Percentiles rank a stretch among this genome's conserved stretches.
Conservation (phyloP, 176 grass and related monocot genomes). For the Thalia dealbata region DNA sequence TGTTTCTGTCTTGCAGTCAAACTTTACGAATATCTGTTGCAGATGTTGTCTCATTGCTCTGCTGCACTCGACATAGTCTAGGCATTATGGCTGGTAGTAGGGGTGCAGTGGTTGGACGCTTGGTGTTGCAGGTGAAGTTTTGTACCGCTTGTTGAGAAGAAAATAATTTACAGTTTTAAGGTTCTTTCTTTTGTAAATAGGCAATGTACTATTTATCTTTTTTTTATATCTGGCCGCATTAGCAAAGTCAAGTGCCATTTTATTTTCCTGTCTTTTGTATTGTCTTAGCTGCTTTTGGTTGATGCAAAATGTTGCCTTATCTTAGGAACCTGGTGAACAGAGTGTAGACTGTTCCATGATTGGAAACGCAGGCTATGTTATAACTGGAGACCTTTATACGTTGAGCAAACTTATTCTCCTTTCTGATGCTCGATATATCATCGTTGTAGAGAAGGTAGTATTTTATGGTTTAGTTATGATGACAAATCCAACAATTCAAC, state of each 20-base stretch:
- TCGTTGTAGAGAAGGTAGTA: conserved; percentile 80
- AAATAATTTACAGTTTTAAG: neutral
- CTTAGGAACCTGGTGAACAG: conserved; percentile 48
- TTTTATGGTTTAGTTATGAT: conserved; percentile 6
- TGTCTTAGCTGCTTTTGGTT: neutral
- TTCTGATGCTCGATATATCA: conserved; percentile 73
- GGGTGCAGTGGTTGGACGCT: conserved; percentile 64
- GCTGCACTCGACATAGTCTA: conserved; percentile 79
- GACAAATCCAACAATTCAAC: neutral
- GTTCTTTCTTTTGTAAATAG: conserved; percentile 10
- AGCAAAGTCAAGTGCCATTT: neutral
- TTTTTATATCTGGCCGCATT: neutral
- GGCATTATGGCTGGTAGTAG: conserved; percentile 82
- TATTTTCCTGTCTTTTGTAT: neutral
- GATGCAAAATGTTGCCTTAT: neutral
- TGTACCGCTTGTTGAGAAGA: neutral
- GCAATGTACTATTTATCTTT: conserved; percentile 1
- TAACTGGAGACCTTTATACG: conserved; percentile 62
- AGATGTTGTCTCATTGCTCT: conserved; percentile 87
- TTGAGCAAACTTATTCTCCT: conserved; percentile 50
- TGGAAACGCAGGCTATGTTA: conserved; percentile 62
- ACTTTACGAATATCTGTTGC: conserved; percentile 5
- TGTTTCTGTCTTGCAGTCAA: neutral
- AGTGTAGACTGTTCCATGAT: conserved; percentile 67
- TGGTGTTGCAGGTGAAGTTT: conserved; percentile 50